Base-by-base conservation (phyloP, 257 asterid species). In the Forsythia viridissima region DNA sequence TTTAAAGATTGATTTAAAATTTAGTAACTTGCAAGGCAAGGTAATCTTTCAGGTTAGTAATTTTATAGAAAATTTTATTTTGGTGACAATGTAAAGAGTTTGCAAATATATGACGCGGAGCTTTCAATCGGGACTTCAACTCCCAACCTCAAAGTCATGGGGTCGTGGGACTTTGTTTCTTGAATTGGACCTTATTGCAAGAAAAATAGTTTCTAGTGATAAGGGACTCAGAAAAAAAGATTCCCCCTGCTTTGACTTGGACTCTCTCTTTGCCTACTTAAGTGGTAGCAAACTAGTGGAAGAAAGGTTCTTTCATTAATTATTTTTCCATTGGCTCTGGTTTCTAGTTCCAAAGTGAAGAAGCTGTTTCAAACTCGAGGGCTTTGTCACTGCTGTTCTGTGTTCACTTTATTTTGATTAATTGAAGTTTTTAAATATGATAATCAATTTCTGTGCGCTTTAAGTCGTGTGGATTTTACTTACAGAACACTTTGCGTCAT, bases 101-200 rank as follows among this genome's bases (percentile, higher is more conserved):
- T 20, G 66, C 67, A n/a, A 1, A 57, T 57, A 57, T 57, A n/a
- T 21, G n/a, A 57, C 2, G 18, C 24, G 70, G 8, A 24, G 70
- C 36, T 21, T 24, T 63, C 3, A 16, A 63, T 6, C 18, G 8
- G 70, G 38, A 24, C 70, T 63, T 24, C 16, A 4, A 30, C 70
- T 24, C 8, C 70, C 2, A 63, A 30, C 70, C 39, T 24, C 70
- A 10, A 24, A 8, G 6, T 24, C 66, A 39, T 63, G 70, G 15
- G 39, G 37, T 63, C 5, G 5, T 24, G 70, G 37, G 38, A 63
- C 15, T 9, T 30, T 63, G 16, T 24, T 21, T 71, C 70, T 24
- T 72, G 71, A 42, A 78, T 67, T 72, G n/a, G 42, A 82, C 44
- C 63, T 75, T 15, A 2, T 70, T 13, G 52, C 46, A n/a, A 24